Conservation (phyloP, 2,329 filamentous ascomycete species). For the Ascochyta fabae region DNA sequence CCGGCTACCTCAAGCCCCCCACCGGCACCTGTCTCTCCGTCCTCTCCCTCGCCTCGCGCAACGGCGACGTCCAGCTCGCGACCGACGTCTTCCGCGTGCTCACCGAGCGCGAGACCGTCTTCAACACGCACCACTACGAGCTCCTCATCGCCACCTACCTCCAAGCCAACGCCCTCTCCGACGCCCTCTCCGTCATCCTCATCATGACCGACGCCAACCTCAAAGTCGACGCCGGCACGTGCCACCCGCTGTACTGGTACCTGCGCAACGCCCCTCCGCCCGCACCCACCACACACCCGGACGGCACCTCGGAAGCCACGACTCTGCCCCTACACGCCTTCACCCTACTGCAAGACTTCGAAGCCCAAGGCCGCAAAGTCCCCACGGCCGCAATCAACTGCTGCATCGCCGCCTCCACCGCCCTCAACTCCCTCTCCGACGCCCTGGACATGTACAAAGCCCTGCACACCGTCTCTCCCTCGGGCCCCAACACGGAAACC, state of each 20-base stretch:
- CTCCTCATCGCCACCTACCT: constrained; percentile 76
- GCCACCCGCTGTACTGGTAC: constrained; percentile 65
- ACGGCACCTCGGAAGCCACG: constrained; percentile 45
- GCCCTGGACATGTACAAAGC: constrained; percentile 68
- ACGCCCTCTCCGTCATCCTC: constrained; percentile 72
- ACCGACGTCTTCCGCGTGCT: constrained; percentile 73
- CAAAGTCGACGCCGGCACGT: constrained; percentile 64
- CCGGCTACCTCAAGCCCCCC: constrained; percentile 66
- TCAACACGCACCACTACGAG: constrained; percentile 78
- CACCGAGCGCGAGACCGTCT: constrained; percentile 61
- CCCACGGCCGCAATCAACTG: constrained; percentile 60
- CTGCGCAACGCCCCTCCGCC: constrained; percentile 52
- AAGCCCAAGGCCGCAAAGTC: constrained; percentile 56
- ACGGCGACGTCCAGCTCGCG: constrained; percentile 72
- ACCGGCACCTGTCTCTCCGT: constrained; percentile 71
- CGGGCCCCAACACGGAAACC: constrained; percentile 58
- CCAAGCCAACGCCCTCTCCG: constrained; percentile 63
- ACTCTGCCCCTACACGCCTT: constrained; percentile 58
- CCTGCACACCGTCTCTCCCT: constrained; percentile 59
- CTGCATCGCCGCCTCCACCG: constrained; percentile 60
- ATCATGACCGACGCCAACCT: constrained; percentile 74
- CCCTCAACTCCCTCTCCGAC: constrained; percentile 53
- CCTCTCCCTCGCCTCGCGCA: constrained; percentile 72
- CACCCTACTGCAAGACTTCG: constrained; percentile 62
- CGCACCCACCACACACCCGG: neutral